These are phyloP conservation scores for Stylonectria norvegica DNA, from an alignment of 2,329 filamentous ascomycete species.

Conservation along the genomic window DNA sequence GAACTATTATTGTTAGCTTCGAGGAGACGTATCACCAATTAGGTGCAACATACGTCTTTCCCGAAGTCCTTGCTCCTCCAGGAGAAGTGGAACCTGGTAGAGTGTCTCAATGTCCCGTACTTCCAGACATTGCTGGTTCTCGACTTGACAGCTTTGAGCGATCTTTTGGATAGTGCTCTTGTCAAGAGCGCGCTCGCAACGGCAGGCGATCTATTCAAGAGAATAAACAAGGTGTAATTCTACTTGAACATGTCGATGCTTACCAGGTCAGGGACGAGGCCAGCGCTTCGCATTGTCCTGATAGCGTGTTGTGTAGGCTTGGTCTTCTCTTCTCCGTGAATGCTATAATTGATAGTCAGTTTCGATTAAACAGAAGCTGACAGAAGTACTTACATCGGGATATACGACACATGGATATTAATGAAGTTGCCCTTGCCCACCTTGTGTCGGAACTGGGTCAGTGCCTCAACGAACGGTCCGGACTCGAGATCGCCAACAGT, in stretches of 20 bases:
- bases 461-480: conserved; percentile 81
- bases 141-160: conserved; percentile 83
- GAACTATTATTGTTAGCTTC: conserved; percentile 62
- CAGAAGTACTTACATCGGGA: not conserved
- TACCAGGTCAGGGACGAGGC: conserved; percentile 68
- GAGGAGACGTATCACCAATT: no score
- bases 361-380: not conserved
- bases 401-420: conserved; percentile 84
- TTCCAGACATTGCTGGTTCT: conserved; percentile 79
- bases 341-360: conserved; percentile 20
- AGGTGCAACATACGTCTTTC: no score
- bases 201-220: conserved; percentile 72
- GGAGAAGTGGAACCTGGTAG: conserved; percentile 92
- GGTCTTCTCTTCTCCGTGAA: conserved; percentile 76
- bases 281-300: conserved; percentile 76
- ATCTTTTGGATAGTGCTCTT: conserved; percentile 78
- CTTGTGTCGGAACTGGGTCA: conserved; percentile 72
- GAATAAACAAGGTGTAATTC: conserved; percentile 5
- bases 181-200: conserved; percentile 76
- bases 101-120: conserved; percentile 86
- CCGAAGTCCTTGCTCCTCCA: conserved; percentile 78
- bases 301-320: conserved; percentile 95
- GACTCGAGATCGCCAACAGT: conserved; percentile 80
- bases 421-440: conserved; percentile 77
- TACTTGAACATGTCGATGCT: conserved; percentile 12